Evolutionary conservation across 192 early-diverging fungal species (phyloP), one percentile per base, ranked within the genome.

Genomic region (Coemansia sp.): DNA sequence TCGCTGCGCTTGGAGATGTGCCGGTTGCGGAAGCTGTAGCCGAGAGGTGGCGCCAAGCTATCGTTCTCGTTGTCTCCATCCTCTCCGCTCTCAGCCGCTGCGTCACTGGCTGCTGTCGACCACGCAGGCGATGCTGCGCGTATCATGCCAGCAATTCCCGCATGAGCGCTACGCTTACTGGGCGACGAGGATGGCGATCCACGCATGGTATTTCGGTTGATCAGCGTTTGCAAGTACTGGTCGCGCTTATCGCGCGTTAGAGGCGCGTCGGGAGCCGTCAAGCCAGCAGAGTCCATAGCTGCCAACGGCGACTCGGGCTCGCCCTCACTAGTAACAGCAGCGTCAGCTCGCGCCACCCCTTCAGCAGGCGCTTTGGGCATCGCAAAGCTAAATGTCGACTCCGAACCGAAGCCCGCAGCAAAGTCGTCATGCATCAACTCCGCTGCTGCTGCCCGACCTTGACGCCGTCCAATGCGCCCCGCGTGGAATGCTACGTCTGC

Each of bases 211-310:
- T 73, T 80, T 37, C 76, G 70, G 53, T 46, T 80, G 24, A 80
- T 80, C 33, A 80, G 63, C 41, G 76, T 80, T 60, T 73, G 70
- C 41, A 80, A 43, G 26, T 73, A 80, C 63, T 80, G 70, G 53
- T 80, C 76, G 43, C 76, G 71, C 67, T 80, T 80, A 35, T 80
- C 76, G 32, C 71, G 62, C 3, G 76, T 80, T 22, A 80, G 63
- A 6, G 76, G 76, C 32, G 60, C 67, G 11, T 80, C 60, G 24
- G 44, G 44, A 8, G 60, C 62, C 2, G 76, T 63, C 10, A 69
- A 19, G 19, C 14, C 29, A 0, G 66, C 42, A 42, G 52, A 53
- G 32, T 53, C 52, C 17, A 53, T 53, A 8, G 46, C 19, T 26
- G 42, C 17, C 14, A 48, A 6, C 0, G 62, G 58, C 3, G 58